Base-by-base conservation (phyloP, 352 stramenopile species). In the Saprolegnia parasitica region DNA sequence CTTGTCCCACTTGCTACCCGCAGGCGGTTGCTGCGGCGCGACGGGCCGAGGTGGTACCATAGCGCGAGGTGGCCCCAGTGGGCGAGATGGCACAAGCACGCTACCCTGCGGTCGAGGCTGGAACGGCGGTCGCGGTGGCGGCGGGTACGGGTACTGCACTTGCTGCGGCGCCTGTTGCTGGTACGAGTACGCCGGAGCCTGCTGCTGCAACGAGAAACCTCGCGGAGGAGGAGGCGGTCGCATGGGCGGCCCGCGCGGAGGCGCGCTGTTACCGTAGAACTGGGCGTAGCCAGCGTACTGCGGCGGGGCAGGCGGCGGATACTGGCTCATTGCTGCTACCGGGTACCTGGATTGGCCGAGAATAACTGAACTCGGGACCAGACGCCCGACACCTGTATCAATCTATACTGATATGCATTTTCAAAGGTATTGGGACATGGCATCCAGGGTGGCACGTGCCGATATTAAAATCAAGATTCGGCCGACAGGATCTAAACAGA, bases 271-370 rank as follows among this genome's bases (percentile, higher is more conserved):
- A 40, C 35, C 74, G 75, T 89, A 89, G 73, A 90, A 89, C 29
- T 83, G 81, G 20, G 83, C 77, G 65, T 89, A 90, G 47, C 83
- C 83, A 13, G 83, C 83, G 67, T 85, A 87, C 66, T 74, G 81
- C 78, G 13, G 77, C 74, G 46, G 13, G 16, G 32, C 42, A 1
- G 35, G n/a, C 56, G 56, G n/a, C 4, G 39, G 37, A 23, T 62
- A 37, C n/a, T 32, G 56, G 39, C 42, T 65, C 56, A 65, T 65
- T 23, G 26, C 18, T 46, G 8, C 24, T 37, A n/a, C 29, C 29
- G 2, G 29, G 20, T 37, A n/a, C 29, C 29, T 35, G 29, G 20
- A 29, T 24, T 26, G 50, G 26, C 50, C 13, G 13, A 56, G 10
- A 56, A 56, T 35, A 61, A 40, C 24, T 61, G 54, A 61, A 49